A percentile compares a stretch with the other conserved stretches of the same genome.
phyloP scores from a whole-genome alignment of 2,329 filamentous ascomycete species.

The Claviceps sp. region DNA sequence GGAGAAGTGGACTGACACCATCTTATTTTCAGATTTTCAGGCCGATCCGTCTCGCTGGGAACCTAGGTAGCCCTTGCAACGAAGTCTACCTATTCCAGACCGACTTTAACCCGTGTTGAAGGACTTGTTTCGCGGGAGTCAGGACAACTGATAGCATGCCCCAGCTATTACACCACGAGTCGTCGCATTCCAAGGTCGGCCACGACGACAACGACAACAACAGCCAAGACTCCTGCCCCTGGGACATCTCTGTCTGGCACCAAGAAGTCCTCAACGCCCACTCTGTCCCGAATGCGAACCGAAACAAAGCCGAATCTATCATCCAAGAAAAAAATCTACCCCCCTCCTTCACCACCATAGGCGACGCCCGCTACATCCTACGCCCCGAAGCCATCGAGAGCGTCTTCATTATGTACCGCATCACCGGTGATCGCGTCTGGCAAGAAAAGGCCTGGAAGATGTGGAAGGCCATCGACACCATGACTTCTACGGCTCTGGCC shows the following conservation, averaged over 20 bases:
- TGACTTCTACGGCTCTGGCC: conserved; percentile 32
- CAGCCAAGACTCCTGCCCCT: conserved; percentile 12
- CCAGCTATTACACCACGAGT: too few relatives aligned
- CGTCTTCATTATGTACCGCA: conserved; percentile 39
- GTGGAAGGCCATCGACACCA: conserved; percentile 32
- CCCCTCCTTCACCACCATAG: conserved; percentile 49
- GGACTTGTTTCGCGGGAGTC: too few relatives aligned
- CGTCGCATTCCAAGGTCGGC: too few relatives aligned
- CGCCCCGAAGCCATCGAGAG: conserved; percentile 40
- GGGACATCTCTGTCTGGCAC: conserved; percentile 25
- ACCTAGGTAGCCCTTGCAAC: too few relatives aligned
- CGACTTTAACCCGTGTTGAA: too few relatives aligned
- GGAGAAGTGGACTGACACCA: too few relatives aligned
- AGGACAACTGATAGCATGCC: too few relatives aligned
- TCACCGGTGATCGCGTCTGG: conserved; percentile 32
- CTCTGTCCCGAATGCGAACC: conserved; percentile 12
- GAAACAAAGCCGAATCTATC: conserved; percentile 11
- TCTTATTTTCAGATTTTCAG: too few relatives aligned
- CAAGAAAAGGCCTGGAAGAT: conserved; percentile 39
- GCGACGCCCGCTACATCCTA: conserved; percentile 37
- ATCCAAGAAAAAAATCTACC: conserved; percentile 21
- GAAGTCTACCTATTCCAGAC: too few relatives aligned
- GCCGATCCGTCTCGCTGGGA: too few relatives aligned
- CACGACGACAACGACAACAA: not conserved
- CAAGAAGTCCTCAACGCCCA: conserved; percentile 14